Conservation (phyloP, 2,329 filamentous ascomycete genomes). For the Passalora sequoiae region DNA sequence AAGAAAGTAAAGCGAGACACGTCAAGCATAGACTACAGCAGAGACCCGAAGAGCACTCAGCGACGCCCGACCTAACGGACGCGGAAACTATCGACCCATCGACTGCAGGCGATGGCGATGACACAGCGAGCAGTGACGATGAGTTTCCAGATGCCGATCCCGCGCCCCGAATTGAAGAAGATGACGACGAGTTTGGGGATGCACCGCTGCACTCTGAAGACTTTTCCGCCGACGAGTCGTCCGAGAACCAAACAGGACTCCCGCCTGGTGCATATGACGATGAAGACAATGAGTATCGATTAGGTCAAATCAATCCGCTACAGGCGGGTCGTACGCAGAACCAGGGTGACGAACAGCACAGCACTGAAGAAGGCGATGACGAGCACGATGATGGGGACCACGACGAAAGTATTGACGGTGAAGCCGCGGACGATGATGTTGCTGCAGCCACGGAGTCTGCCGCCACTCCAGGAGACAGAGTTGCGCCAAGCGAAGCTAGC, state of each 20-base stretch:
- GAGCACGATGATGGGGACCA: conserved; percentile 26
- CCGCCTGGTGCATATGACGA: conserved; percentile 22
- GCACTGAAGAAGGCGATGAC: conserved; percentile 32
- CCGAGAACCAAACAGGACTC: conserved; percentile 19
- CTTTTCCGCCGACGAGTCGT: conserved; percentile 24
- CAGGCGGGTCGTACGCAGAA: conserved; percentile 28
- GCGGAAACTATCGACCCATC: conserved; percentile 30
- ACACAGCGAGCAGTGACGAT: conserved; percentile 39
- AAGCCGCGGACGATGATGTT: conserved; percentile 7
- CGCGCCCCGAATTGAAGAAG: conserved; percentile 25
- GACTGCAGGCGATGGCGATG: conserved; percentile 27
- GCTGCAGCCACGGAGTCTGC: conserved; percentile 7
- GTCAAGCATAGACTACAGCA: conserved; percentile 63
- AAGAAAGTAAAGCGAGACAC: conserved; percentile 77
- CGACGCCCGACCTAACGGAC: conserved; percentile 29
- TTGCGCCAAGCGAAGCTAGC: conserved; percentile 17
- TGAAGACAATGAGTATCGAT: conserved; percentile 26
- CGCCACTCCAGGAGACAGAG: conserved; percentile 4
- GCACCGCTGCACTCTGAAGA: conserved; percentile 19
- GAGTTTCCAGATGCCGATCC: conserved; percentile 24
- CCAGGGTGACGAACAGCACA: conserved; percentile 24
- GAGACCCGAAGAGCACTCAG: conserved; percentile 20
- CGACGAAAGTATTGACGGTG: conserved; percentile 19
- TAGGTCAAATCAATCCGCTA: conserved; percentile 35
- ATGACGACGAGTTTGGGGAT: conserved; percentile 41